Conservation (phyloP, 164 flowering plant species). For the Berberis vulgaris region DNA sequence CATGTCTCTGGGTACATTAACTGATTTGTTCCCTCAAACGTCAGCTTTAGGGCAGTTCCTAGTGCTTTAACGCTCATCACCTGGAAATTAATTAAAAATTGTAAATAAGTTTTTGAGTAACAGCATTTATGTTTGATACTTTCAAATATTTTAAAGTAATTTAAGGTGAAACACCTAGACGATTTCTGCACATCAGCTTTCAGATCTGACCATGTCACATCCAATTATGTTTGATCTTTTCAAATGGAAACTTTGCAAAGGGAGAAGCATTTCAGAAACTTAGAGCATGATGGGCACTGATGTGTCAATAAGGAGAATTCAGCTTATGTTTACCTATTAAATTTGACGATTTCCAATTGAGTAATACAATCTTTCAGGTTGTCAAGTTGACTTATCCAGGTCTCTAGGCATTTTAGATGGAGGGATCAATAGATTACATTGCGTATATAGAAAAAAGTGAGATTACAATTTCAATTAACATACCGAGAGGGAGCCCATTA, state of each 20-base stretch:
- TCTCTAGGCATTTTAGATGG: neutral
- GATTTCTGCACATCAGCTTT: no score
- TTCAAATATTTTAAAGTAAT: no score
- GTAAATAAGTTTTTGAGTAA: neutral
- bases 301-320: neutral
- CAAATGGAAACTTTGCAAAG: neutral
- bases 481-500: slow-evolving; percentile 92
- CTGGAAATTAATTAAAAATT: slow-evolving; percentile 23
- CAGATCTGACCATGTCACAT: no score
- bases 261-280: neutral
- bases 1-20: slow-evolving; percentile 71
- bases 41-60: slow-evolving; percentile 72
- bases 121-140: no score
- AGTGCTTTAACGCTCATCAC: slow-evolving; percentile 95
- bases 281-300: neutral
- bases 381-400: neutral
- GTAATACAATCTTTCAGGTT: neutral
- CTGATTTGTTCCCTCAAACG: slow-evolving; percentile 74
- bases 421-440: no score
- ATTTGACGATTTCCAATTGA: neutral
- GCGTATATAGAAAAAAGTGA: no score
- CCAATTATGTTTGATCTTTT: no score
- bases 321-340: neutral
- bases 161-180: no score
- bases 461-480: neutral